These are phyloP conservation scores for Hypocrella siamensis DNA, from an alignment of 2,329 filamentous ascomycete species.

Conservation along the genomic window DNA sequence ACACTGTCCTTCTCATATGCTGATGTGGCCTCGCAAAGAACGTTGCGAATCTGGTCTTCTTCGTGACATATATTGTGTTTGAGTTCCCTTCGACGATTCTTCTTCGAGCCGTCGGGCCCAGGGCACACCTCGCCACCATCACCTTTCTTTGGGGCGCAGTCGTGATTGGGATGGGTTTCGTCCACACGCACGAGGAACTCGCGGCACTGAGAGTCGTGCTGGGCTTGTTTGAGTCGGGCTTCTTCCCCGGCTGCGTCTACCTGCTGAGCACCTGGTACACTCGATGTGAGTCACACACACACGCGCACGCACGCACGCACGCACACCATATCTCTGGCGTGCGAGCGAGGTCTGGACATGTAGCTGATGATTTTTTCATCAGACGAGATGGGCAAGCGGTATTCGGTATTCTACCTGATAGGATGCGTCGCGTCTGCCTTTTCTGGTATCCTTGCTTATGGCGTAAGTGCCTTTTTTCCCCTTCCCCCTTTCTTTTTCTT, in stretches of 20 bases:
- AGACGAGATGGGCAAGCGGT: slow-evolving; percentile 56
- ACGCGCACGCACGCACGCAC: too few species aligned
- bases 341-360: background rate
- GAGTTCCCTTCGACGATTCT: slow-evolving; percentile 57
- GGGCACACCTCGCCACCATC: slow-evolving; percentile 37
- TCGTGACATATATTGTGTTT: slow-evolving; percentile 56
- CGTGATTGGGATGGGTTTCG: slow-evolving; percentile 53
- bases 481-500: slow-evolving; percentile 1
- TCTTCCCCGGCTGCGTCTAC: slow-evolving; percentile 57
- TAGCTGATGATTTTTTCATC: too few species aligned
- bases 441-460: slow-evolving; percentile 54
- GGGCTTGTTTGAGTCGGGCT: slow-evolving; percentile 52
- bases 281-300: slow-evolving; percentile 29
- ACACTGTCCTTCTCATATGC: background rate
- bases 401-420: slow-evolving; percentile 53
- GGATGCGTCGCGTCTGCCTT: slow-evolving; percentile 52
- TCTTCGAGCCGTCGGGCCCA: slow-evolving; percentile 49
- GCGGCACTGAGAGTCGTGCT: slow-evolving; percentile 41
- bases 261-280: slow-evolving; percentile 63
- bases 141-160: slow-evolving; percentile 42
- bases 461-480: slow-evolving; percentile 21
- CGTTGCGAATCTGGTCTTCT: slow-evolving; percentile 59
- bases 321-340: background rate
- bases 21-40: slow-evolving; percentile 19
- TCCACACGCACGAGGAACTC: slow-evolving; percentile 32